These are phyloP conservation scores for Phytophthora citrophthora DNA, from an alignment of 352 stramenopile species.

Conservation along the genomic window DNA sequence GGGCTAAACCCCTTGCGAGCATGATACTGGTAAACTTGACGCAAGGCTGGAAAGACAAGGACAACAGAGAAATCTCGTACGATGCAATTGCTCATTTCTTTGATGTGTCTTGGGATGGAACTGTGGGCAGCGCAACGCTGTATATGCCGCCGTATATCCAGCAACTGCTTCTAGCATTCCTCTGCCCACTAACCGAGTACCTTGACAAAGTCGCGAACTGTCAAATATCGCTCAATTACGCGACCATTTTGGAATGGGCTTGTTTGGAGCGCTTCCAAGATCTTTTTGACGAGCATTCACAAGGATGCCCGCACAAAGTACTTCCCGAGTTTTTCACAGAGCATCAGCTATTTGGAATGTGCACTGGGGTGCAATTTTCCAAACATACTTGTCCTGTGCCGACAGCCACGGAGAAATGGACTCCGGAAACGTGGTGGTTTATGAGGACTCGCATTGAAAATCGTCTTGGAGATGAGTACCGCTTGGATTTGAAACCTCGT, in stretches of 20 bases:
- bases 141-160: constrained; percentile 4
- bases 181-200: neutral
- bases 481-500: no score
- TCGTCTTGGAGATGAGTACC: no score
- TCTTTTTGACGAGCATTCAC: neutral
- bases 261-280: neutral
- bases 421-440: neutral
- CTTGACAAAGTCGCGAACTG: neutral
- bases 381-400: neutral
- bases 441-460: no score
- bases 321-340: neutral
- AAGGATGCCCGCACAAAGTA: neutral
- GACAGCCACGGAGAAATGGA: neutral
- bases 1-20: neutral
- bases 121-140: neutral
- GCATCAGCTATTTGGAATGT: neutral
- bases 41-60: neutral
- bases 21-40: neutral
- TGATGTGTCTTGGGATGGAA: constrained; percentile 4
- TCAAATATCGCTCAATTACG: neutral
- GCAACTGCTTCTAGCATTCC: neutral
- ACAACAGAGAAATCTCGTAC: neutral
- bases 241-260: neutral
- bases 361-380: neutral
- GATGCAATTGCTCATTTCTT: neutral